Percentiles rank a stretch among this genome's conserved stretches.
Evolutionary conservation across 2,329 filamentous ascomycete species (phyloP).

Genomic region (Stenocarpella maydis): DNA sequence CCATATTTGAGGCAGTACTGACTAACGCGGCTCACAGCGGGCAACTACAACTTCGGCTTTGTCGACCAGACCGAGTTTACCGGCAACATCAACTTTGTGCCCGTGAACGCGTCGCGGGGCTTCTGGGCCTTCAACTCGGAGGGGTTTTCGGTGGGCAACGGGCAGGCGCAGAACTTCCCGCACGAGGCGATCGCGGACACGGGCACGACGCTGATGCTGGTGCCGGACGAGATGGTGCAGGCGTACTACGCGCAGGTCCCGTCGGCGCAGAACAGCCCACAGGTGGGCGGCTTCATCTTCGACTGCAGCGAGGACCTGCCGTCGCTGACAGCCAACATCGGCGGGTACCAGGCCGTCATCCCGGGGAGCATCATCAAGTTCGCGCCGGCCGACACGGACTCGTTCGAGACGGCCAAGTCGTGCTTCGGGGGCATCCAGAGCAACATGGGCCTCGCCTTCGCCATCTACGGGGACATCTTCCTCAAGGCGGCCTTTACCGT

Average conservation of each 20-base stretch:
- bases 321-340: conserved; percentile 52
- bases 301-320: conserved; percentile 41
- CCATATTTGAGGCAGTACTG: background rate
- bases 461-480: conserved; percentile 75
- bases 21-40: conserved; percentile 39
- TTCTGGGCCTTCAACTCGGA: conserved; percentile 69
- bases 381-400: conserved; percentile 55
- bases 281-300: conserved; percentile 57
- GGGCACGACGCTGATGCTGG: conserved; percentile 69
- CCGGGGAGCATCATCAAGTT: conserved; percentile 56
- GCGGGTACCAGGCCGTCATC: conserved; percentile 56
- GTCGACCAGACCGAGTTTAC: conserved; percentile 66
- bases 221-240: conserved; percentile 57
- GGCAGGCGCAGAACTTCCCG: conserved; percentile 44
- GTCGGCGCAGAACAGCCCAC: conserved; percentile 53
- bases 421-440: conserved; percentile 75
- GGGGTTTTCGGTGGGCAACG: conserved; percentile 60
- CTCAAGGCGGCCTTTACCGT: conserved; percentile 75
- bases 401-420: conserved; percentile 57
- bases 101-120: conserved; percentile 62
- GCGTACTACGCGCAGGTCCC: conserved; percentile 66
- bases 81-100: conserved; percentile 62
- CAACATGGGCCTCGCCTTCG: conserved; percentile 63
- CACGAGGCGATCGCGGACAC: conserved; percentile 70
- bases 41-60: conserved; percentile 50